phyloP scores from a whole-genome alignment of 1,284 basidiomycete genomes.

The Porodaedalea pini region DNA sequence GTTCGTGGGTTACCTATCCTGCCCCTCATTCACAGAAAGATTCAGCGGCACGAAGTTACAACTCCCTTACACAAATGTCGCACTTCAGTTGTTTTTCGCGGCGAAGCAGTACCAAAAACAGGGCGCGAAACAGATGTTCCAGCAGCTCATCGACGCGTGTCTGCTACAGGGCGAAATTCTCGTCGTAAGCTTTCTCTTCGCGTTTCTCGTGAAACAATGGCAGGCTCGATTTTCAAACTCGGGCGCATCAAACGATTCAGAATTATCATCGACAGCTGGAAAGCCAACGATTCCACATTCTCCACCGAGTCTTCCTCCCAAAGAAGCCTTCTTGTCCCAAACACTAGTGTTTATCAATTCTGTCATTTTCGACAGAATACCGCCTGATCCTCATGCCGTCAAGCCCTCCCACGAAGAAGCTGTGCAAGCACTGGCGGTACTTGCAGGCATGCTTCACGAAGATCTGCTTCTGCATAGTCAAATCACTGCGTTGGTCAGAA shows the following conservation, averaged over 20 bases:
- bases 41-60: slow-evolving; percentile 29
- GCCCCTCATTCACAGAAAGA: slow-evolving; percentile 21
- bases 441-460: slow-evolving; percentile 50
- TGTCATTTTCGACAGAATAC: neutral
- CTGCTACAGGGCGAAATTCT: slow-evolving; percentile 74
- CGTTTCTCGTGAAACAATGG: slow-evolving; percentile 61
- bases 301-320: neutral
- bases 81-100: slow-evolving; percentile 48
- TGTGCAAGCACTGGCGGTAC: slow-evolving; percentile 58
- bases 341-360: slow-evolving; percentile 8
- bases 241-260: neutral
- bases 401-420: slow-evolving; percentile 24
- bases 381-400: slow-evolving; percentile 9
- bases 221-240: slow-evolving; percentile 34
- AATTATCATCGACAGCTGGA: neutral
- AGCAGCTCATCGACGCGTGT: slow-evolving; percentile 55
- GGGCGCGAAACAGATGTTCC: slow-evolving; percentile 57
- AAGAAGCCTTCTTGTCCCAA: neutral
- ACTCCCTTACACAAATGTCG: slow-evolving; percentile 42
- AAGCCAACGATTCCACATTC: neutral
- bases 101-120: slow-evolving; percentile 54
- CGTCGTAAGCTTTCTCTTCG: slow-evolving; percentile 65
- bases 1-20: slow-evolving; percentile 15
- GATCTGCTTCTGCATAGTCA: slow-evolving; percentile 43
- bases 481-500: slow-evolving; percentile 43